phyloP scores from a whole-genome alignment of 768 basidiomycete genomes.

The Sarcomyxa edulis region DNA sequence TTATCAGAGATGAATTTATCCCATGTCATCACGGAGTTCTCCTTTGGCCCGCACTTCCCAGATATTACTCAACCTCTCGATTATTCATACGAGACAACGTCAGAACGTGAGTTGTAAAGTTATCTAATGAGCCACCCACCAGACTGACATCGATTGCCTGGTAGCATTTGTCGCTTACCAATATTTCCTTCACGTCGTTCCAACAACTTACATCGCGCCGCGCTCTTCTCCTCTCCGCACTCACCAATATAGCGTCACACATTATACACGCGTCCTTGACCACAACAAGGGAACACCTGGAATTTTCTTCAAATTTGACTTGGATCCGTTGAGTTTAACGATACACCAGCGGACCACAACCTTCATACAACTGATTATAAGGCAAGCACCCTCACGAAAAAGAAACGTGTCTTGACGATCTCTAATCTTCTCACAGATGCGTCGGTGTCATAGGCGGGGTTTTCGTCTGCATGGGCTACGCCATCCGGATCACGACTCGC shows the following conservation, averaged over 20 bases:
- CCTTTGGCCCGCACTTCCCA: conserved; percentile 94
- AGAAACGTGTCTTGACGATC: neutral
- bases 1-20: conserved; percentile 88
- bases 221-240: conserved; percentile 61
- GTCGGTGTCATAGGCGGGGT: conserved; percentile 94
- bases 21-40: conserved; percentile 95
- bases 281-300: conserved; percentile 83
- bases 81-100: conserved; percentile 73
- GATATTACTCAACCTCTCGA: conserved; percentile 94
- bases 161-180: conserved; percentile 87
- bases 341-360: conserved; percentile 87
- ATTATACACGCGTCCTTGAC: conserved; percentile 73
- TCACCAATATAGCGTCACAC: conserved; percentile 91
- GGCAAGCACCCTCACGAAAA: no score
- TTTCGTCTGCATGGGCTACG: conserved; percentile 81
- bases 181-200: conserved; percentile 94
- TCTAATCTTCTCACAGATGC: conserved; percentile 31
- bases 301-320: conserved; percentile 97
- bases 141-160: conserved; percentile 4
- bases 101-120: conserved; percentile 53
- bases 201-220: conserved; percentile 86
- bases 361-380: conserved; percentile 76
- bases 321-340: conserved; percentile 84
- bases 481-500: conserved; percentile 58
- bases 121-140: no score